Conservation (phyloP, 495 filamentous ascomycete species). For the Extremus antarcticus region DNA sequence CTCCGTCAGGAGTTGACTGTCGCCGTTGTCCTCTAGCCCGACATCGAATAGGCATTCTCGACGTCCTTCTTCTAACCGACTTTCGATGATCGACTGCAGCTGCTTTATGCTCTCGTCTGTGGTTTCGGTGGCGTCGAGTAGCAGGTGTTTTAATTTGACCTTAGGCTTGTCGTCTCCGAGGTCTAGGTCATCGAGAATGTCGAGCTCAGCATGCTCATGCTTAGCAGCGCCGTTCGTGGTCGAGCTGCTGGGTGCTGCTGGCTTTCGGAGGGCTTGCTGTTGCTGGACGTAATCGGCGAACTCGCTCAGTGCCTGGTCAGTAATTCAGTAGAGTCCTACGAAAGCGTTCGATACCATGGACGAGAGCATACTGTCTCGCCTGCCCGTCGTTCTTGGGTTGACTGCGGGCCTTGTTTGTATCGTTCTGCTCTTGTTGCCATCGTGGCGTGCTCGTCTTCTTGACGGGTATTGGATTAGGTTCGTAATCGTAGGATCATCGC, state of each 20-base stretch:
- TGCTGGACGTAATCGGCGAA: slow-evolving; percentile 97
- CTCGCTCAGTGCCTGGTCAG: slow-evolving; percentile 70
- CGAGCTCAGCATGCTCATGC: slow-evolving; percentile 81
- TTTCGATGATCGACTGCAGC: slow-evolving; percentile 49
- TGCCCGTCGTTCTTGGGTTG: slow-evolving; percentile 66
- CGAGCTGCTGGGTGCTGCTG: slow-evolving; percentile 27
- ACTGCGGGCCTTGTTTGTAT: slow-evolving; percentile 44
- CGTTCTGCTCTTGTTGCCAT: slow-evolving; percentile 42
- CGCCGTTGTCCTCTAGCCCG: slow-evolving; percentile 83
- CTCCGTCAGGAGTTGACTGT: slow-evolving; percentile 72
- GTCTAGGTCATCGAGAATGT: slow-evolving; percentile 77
- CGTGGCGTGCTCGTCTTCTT: slow-evolving; percentile 10
- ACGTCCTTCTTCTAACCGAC: slow-evolving; percentile 70
- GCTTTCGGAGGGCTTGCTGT: slow-evolving; percentile 59
- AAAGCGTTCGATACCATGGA: background rate
- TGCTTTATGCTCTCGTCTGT: slow-evolving; percentile 49
- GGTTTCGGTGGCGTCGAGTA: slow-evolving; percentile 53
- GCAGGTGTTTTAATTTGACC: slow-evolving; percentile 61
- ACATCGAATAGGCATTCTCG: slow-evolving; percentile 88
- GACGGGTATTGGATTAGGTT: slow-evolving; percentile 5
- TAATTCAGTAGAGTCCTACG: background rate
- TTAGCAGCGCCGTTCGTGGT: slow-evolving; percentile 24
- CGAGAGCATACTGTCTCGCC: slow-evolving; percentile 60
- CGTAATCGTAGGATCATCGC: slow-evolving; percentile 19
- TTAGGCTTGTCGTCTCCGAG: slow-evolving; percentile 64